Conservation (phyloP, 345 rosid genomes). For the Eucalyptus sideroxylon region DNA sequence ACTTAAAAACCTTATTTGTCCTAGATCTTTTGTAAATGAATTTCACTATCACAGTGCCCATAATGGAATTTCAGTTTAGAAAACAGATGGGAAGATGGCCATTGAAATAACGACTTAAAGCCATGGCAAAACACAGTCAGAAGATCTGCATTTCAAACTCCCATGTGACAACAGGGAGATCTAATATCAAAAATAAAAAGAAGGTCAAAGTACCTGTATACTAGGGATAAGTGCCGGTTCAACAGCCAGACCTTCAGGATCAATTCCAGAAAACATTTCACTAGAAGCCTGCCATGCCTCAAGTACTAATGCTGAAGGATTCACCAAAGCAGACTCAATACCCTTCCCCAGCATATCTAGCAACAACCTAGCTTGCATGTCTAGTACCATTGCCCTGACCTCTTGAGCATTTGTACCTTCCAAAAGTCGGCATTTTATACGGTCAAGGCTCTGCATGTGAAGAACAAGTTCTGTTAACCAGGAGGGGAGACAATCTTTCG, state of each 20-base stretch:
- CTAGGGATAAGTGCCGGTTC: slow-evolving; percentile 80
- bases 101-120: neutral
- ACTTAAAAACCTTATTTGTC: neutral
- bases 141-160: neutral
- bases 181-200: neutral
- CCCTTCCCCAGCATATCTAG: slow-evolving; percentile 99
- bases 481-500: neutral
- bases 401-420: slow-evolving; percentile 99
- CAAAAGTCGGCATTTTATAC: slow-evolving; percentile 91
- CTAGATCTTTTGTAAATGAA: neutral
- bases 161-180: neutral
- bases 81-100: neutral
- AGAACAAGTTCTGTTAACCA: neutral
- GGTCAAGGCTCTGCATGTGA: slow-evolving; percentile 80
- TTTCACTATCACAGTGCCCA: neutral
- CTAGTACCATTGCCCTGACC: slow-evolving; percentile 99
- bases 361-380: slow-evolving; percentile 96
- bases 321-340: slow-evolving; percentile 89
- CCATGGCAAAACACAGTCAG: neutral
- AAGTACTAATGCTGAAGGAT: slow-evolving; percentile 77
- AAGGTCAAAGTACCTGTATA: slow-evolving; percentile 47
- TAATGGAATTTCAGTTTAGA: neutral
- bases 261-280: slow-evolving; percentile 59
- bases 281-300: slow-evolving; percentile 89
- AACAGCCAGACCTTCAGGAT: slow-evolving; percentile 93